Evolutionary conservation across 352 stramenopile species (phyloP).

Genomic region (Globisporangium spiculum): DNA sequence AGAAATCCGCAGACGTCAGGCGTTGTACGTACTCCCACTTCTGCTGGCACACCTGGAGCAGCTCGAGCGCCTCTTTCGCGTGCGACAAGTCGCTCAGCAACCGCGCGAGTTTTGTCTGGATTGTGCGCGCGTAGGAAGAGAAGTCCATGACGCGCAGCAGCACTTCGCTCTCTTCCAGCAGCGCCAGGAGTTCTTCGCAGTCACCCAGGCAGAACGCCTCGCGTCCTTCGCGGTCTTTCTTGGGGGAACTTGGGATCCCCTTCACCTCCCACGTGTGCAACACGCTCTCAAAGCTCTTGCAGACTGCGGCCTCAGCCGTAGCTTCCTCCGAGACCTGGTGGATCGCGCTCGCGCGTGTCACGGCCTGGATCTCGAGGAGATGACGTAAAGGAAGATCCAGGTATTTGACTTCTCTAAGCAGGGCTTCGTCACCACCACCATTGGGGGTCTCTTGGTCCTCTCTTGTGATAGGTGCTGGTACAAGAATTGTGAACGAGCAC

Average conservation of each 20-base stretch:
- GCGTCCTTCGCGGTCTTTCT: slow-evolving; percentile 62
- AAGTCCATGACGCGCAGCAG: slow-evolving; percentile 68
- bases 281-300: slow-evolving; percentile 55
- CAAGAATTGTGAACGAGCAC: slow-evolving; percentile 28
- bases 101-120: slow-evolving; percentile 47
- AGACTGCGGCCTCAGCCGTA: slow-evolving; percentile 57
- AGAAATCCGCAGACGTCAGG: slow-evolving; percentile 59
- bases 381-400: slow-evolving; percentile 47
- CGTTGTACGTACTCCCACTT: slow-evolving; percentile 71
- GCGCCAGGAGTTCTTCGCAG: slow-evolving; percentile 43
- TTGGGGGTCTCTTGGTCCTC: neutral
- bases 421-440: neutral
- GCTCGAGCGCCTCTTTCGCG: slow-evolving; percentile 49
- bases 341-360: slow-evolving; percentile 38
- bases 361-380: slow-evolving; percentile 45
- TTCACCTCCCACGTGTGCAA: slow-evolving; percentile 54
- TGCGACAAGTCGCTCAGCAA: slow-evolving; percentile 49
- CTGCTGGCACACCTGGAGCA: slow-evolving; percentile 54
- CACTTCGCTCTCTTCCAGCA: slow-evolving; percentile 75
- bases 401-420: slow-evolving; percentile 9
- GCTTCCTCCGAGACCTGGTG: slow-evolving; percentile 73
- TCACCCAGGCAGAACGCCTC: slow-evolving; percentile 56
- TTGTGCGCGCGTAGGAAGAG: slow-evolving; percentile 59
- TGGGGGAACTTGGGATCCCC: slow-evolving; percentile 40
- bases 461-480: neutral